Percentiles rank a stretch among this genome's conserved stretches.
Evolutionary conservation across 1,284 basidiomycete genomes (phyloP).

Genomic region (Heterobasidion annosum): DNA sequence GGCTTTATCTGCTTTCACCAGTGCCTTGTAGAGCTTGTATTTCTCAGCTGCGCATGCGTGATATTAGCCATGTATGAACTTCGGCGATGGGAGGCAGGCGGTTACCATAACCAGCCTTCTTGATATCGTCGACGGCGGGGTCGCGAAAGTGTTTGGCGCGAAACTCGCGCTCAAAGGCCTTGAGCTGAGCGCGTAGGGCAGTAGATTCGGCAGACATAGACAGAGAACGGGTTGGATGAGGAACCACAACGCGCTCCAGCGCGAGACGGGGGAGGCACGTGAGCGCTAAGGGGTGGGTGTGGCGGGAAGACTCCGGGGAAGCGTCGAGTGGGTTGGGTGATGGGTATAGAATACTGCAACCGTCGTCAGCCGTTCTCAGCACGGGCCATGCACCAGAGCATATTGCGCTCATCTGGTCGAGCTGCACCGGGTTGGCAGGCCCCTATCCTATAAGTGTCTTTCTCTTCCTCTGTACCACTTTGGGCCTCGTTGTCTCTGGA

Average conservation of each 20-base stretch:
- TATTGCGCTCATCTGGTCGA: no score
- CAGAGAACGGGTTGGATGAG: background rate
- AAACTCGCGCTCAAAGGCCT: constrained; percentile 78
- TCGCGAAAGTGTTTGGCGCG: constrained; percentile 47
- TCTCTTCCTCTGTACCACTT: background rate
- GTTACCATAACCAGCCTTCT: constrained; percentile 51
- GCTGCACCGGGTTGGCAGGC: background rate
- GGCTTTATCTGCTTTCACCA: constrained; percentile 40
- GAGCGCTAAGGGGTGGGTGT: background rate
- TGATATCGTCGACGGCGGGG: constrained; percentile 76
- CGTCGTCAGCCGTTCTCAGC: no score
- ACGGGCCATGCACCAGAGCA: no score
- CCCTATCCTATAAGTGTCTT: background rate
- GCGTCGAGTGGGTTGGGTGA: background rate
- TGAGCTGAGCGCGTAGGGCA: constrained; percentile 64
- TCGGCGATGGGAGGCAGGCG: constrained; percentile 27
- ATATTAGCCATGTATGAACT: constrained; percentile 14
- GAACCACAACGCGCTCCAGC: background rate
- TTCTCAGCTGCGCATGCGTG: constrained; percentile 49
- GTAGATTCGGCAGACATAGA: constrained; percentile 28
- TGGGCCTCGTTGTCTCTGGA: background rate
- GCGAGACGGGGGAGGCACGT: background rate
- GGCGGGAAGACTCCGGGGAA: background rate
- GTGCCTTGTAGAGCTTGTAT: constrained; percentile 76
- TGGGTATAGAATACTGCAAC: no score